A percentile compares a stretch with the other conserved stretches of the same genome.
Conservation (phyloP, 495 filamentous ascomycete species). For the Apiosordaria backusii region DNA sequence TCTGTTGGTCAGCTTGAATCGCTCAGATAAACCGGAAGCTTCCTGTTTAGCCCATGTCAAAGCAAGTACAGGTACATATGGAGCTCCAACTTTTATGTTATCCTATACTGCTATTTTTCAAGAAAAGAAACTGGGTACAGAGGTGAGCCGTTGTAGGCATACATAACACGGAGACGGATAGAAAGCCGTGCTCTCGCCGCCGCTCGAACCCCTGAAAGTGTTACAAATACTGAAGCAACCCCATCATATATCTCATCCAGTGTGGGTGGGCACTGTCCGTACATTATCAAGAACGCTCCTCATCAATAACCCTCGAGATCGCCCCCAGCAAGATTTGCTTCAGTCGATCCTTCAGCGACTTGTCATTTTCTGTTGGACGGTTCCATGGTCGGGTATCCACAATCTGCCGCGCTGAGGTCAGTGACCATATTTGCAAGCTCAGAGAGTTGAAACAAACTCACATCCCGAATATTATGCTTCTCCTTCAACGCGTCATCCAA, state of each 20-base stretch:
- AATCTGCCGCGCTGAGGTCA: conserved; percentile 5
- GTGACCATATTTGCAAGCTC: neutral
- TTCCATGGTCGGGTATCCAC: conserved; percentile 23
- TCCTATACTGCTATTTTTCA: too few species aligned
- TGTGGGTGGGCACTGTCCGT: too few species aligned
- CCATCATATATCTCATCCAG: too few species aligned
- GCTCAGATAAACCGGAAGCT: neutral
- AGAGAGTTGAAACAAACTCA: conserved; percentile 5
- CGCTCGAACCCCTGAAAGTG: too few species aligned
- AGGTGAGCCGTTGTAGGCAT: too few species aligned
- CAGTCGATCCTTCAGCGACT: conserved; percentile 15
- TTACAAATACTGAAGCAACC: too few species aligned
- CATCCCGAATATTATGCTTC: conserved; percentile 15
- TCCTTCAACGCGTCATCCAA: conserved; percentile 18
- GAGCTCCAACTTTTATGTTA: too few species aligned
- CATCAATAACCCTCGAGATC: conserved; percentile 7
- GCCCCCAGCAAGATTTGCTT: conserved; percentile 18
- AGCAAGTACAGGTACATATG: too few species aligned
- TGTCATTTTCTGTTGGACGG: conserved; percentile 8
- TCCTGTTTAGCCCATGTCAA: neutral
- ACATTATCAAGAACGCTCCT: too few species aligned
- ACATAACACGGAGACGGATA: too few species aligned
- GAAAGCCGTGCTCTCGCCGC: too few species aligned
- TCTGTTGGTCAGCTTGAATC: neutral
- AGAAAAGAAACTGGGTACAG: too few species aligned